phyloP scores from a whole-genome alignment of 257 asterid genomes.

The Solanum raphanifolium region DNA sequence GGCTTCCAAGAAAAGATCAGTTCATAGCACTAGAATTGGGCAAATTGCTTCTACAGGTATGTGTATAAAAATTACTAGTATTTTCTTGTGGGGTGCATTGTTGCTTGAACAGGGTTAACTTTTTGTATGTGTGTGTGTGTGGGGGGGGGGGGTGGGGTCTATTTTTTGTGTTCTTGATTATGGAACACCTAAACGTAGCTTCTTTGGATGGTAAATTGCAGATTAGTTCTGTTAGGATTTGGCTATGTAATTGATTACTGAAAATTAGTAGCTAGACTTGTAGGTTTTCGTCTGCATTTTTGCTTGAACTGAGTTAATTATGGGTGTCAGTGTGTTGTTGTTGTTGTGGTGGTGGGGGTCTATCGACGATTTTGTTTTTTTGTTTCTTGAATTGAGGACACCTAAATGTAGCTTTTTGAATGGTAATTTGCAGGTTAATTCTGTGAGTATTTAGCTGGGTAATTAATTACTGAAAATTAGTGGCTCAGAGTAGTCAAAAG shows the following conservation, averaged over 20 bases:
- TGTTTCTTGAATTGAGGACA: not conserved
- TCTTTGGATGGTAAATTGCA: not conserved
- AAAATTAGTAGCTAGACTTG: not conserved
- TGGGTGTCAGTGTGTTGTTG: not conserved
- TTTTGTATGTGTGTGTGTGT: not conserved
- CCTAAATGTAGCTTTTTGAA: not conserved
- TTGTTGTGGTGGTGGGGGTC: not conserved
- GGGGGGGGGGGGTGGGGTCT: not conserved
- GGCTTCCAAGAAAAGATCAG: constrained; percentile 51
- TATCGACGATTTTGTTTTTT: not conserved
- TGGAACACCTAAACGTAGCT: not conserved
- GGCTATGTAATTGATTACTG: not conserved
- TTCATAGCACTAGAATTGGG: constrained; percentile 27
- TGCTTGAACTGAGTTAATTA: not conserved
- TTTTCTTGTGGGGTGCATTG: not conserved
- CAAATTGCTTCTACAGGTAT: constrained; percentile 51
- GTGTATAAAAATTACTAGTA: not conserved
- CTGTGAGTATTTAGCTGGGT: not conserved
- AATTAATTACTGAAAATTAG: not conserved
- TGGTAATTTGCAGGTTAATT: not conserved
- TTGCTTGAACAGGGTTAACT: not conserved
- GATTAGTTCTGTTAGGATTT: not conserved
- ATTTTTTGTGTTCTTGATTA: not conserved
- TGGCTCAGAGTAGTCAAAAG: not conserved
- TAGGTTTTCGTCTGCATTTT: not conserved